Conservation (phyloP, 495 filamentous ascomycete genomes). For the Pseudomonodictys pantanalensis region DNA sequence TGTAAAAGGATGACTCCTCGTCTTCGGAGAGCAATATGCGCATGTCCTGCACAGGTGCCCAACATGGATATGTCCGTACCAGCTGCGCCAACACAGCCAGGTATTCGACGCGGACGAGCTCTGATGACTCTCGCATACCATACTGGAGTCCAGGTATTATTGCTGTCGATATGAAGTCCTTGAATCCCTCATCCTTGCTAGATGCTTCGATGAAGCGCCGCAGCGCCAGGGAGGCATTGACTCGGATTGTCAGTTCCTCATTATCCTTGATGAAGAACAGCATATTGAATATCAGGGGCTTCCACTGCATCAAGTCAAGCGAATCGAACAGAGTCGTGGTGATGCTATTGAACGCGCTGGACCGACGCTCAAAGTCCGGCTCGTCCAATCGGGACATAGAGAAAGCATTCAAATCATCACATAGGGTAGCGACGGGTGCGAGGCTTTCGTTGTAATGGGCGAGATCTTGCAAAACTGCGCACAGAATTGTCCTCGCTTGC, state of each 20-base stretch:
- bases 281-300: constrained; percentile 86
- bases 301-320: constrained; percentile 77
- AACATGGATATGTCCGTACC: constrained; percentile 64
- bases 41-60: constrained; percentile 72
- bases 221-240: constrained; percentile 77
- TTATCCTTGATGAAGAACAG: constrained; percentile 81
- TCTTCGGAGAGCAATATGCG: constrained; percentile 71
- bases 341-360: constrained; percentile 72
- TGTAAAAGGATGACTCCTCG: constrained; percentile 90
- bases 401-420: constrained; percentile 76
- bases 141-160: constrained; percentile 73
- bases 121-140: constrained; percentile 71
- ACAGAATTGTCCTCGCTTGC: constrained; percentile 65
- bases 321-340: constrained; percentile 52
- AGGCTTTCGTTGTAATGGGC: constrained; percentile 60
- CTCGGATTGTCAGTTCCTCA: constrained; percentile 82
- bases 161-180: constrained; percentile 55
- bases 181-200: constrained; percentile 43
- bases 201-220: constrained; percentile 73
- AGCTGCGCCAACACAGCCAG: constrained; percentile 73
- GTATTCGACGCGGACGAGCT: constrained; percentile 80
- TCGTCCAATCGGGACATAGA: constrained; percentile 65
- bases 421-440: constrained; percentile 64
- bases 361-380: constrained; percentile 79
- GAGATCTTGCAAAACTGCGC: constrained; percentile 67